phyloP scores from a whole-genome alignment of 352 stramenopile genomes.

The Paralagenidium karlingii region DNA sequence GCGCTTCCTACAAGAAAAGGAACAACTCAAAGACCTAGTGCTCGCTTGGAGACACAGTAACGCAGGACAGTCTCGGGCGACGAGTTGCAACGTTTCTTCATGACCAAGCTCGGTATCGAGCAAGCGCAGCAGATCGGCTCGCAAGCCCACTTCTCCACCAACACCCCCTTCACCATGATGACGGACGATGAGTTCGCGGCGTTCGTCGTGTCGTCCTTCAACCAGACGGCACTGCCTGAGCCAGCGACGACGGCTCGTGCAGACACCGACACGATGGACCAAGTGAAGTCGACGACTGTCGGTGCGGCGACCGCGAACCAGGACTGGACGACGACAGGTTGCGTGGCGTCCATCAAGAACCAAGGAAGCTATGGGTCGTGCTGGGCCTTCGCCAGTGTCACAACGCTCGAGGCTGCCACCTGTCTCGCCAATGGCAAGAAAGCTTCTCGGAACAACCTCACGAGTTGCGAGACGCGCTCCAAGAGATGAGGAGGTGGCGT shows the following conservation, averaged over 20 bases:
- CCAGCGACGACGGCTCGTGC: not conserved
- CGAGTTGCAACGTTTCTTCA: slow-evolving; percentile 31
- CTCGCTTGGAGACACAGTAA: not conserved
- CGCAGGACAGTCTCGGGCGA: not conserved
- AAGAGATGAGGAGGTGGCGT: not conserved
- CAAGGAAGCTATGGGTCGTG: slow-evolving; percentile 23
- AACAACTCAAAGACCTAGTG: not conserved
- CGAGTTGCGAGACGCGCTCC: not conserved
- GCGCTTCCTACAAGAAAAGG: not conserved
- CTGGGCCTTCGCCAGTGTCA: slow-evolving; percentile 29
- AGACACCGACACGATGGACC: not conserved
- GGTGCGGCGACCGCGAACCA: too few species aligned
- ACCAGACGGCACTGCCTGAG: not conserved
- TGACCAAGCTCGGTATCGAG: slow-evolving; percentile 48
- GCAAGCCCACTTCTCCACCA: slow-evolving; percentile 40
- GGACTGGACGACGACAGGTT: too few species aligned
- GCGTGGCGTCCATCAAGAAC: slow-evolving; percentile 12
- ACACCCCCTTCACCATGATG: slow-evolving; percentile 63
- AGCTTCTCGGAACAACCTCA: slow-evolving; percentile 1
- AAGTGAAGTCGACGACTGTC: slow-evolving; percentile 1
- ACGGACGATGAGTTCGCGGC: slow-evolving; percentile 49
- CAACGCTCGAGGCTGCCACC: slow-evolving; percentile 11
- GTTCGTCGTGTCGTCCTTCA: slow-evolving; percentile 30
- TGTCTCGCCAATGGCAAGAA: slow-evolving; percentile 9
- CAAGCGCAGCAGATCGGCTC: slow-evolving; percentile 31